Evolutionary conservation across 2,329 filamentous ascomycete genomes (phyloP), one percentile per base, ranked within the genome.

Genomic region (Mariannaea sp.): DNA sequence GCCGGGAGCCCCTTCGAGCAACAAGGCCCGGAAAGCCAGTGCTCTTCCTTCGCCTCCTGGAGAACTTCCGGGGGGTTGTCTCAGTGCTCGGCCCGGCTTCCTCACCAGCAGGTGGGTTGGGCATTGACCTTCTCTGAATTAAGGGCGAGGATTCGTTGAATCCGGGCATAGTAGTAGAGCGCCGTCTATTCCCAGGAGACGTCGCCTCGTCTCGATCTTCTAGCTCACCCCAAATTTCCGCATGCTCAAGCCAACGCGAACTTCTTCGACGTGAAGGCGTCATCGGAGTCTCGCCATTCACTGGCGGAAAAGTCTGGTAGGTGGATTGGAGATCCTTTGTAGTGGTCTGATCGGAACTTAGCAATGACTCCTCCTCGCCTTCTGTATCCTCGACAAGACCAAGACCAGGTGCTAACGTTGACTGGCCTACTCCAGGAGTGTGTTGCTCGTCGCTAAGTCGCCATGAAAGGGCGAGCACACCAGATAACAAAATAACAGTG

Each of bases 401-500:
- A 53, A 97, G 81, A 5, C 92, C 92, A 2, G 92, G 92, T 1
- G 90, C 85, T 16, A 97, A 80, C 1, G 86, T 85, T 1, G 88
- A 90, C 68, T 86, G 82, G 2, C 82, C 78, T 40, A 82, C 80
- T 26, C 74, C 80, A 3, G 81, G 85, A 33, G 78, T 80, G 60
- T 80, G 83, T 64, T 87, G 86, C 61, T 88, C 87, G 65, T 93
- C 89, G 69, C 89, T 90, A 50, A 99, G 81, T 55, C 94, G 87
- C 93, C 94, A 97, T 27, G 92, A 97, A 3, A 99, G 79, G 33
- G 92, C 92, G 13, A 97, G 79, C 2, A 99, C 94, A 36, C 94
- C 94, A 0, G 86, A 85, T 1, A 99, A 82, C 14, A 99, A 79
- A 47, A 99, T 89, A 26, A 86, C 79, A 0, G 93, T 97, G 9